Conservation (phyloP, 371 early-diverging fungal species). For the Blakeslea trispora region DNA sequence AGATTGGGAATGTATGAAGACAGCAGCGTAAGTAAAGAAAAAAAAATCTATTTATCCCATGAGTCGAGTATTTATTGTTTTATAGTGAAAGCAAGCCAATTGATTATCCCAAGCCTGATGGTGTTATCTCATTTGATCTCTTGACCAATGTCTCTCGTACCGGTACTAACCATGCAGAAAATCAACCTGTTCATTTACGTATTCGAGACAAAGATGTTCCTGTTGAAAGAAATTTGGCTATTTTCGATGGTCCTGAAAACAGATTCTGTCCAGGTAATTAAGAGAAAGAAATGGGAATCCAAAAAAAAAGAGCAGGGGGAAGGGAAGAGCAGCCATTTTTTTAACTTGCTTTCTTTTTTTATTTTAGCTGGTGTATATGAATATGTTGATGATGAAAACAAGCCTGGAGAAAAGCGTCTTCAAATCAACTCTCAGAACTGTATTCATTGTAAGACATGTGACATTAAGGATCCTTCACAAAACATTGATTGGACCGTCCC, state of each 20-base stretch:
- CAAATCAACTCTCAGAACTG: slow-evolving; percentile 98
- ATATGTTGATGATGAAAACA: slow-evolving; percentile 91
- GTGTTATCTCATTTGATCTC: slow-evolving; percentile 91
- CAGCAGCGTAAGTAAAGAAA: slow-evolving; percentile 56
- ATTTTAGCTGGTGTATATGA: slow-evolving; percentile 97
- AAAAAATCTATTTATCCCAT: too few relatives aligned
- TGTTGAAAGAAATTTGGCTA: slow-evolving; percentile 77
- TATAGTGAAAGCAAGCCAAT: slow-evolving; percentile 73
- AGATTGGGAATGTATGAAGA: slow-evolving; percentile 80
- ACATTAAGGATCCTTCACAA: slow-evolving; percentile 98
- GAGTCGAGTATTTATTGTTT: too few relatives aligned
- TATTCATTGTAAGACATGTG: slow-evolving; percentile 99
- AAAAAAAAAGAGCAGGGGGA: too few relatives aligned
- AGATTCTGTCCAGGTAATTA: slow-evolving; percentile 91
- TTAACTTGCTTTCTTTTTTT: background rate
- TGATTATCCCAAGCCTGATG: slow-evolving; percentile 98
- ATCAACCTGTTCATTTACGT: slow-evolving; percentile 94
- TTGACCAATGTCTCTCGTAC: slow-evolving; percentile 92
- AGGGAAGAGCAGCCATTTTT: too few relatives aligned
- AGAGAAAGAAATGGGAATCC: background rate
- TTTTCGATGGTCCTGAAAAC: slow-evolving; percentile 96
- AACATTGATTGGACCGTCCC: slow-evolving; percentile 99
- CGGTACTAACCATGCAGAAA: slow-evolving; percentile 95
- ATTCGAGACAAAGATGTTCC: slow-evolving; percentile 74
- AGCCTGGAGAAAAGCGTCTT: slow-evolving; percentile 87